These are phyloP conservation scores for Sclerotinia minor DNA, from an alignment of 2,329 filamentous ascomycete genomes.

Conservation along the genomic window DNA sequence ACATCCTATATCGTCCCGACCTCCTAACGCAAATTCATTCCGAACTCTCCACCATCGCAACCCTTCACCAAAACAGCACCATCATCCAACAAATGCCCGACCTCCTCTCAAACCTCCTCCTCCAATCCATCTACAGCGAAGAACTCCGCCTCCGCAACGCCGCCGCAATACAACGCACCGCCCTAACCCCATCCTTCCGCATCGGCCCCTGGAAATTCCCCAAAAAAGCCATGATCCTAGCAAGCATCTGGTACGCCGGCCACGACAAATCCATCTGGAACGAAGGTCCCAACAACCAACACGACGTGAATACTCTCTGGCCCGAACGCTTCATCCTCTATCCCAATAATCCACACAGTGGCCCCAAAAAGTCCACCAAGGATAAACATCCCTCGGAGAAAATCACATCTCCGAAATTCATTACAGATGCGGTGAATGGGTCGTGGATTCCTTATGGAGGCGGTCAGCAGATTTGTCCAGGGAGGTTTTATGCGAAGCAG, in stretches of 20 bases:
- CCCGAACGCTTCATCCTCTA: constrained; percentile 43
- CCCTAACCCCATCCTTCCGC: constrained; percentile 34
- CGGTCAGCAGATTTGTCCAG: constrained; percentile 42
- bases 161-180: constrained; percentile 29
- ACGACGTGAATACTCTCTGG: constrained; percentile 42
- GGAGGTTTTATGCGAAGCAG: constrained; percentile 44
- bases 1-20: constrained; percentile 32
- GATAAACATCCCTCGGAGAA: constrained; percentile 11
- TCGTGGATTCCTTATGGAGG: constrained; percentile 44
- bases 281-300: constrained; percentile 32
- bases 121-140: constrained; percentile 45
- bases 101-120: constrained; percentile 35
- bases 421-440: constrained; percentile 37
- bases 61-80: not conserved
- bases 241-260: constrained; percentile 32
- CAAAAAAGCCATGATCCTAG: constrained; percentile 35
- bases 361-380: constrained; percentile 29
- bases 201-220: constrained; percentile 39
- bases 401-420: constrained; percentile 33
- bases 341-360: constrained; percentile 37
- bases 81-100: constrained; percentile 17
- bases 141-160: constrained; percentile 39
- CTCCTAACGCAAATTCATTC: constrained; percentile 33
- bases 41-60: constrained; percentile 30
- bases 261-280: constrained; percentile 40